These are phyloP conservation scores for Boletellus dicymbophilus DNA, from an alignment of 1,284 basidiomycete species.

Conservation along the genomic window DNA sequence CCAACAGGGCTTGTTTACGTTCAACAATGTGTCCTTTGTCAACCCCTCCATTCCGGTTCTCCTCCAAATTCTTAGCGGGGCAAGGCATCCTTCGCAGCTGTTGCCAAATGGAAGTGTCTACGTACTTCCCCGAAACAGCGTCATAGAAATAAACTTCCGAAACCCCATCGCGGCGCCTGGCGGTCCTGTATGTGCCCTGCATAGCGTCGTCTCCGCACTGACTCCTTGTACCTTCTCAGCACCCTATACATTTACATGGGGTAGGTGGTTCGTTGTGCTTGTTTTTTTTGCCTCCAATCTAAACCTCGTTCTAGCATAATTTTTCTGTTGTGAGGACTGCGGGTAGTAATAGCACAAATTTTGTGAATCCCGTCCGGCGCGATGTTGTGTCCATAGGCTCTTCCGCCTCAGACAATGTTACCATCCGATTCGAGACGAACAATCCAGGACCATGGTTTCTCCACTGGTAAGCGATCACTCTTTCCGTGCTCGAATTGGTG, in stretches of 20 bases:
- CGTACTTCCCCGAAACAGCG: conserved; percentile 30
- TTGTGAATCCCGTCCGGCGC: conserved; percentile 14
- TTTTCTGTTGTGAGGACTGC: conserved; percentile 17
- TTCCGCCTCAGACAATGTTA: conserved; percentile 31
- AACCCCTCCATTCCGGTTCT: conserved; percentile 32
- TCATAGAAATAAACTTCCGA: conserved; percentile 39
- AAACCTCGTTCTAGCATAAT: conserved; percentile 3
- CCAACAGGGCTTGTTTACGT: neutral
- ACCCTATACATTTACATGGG: conserved; percentile 37
- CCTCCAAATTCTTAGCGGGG: conserved; percentile 40
- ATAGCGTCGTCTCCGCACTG: neutral
- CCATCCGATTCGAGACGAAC: conserved; percentile 42
- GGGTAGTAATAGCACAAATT: conserved; percentile 13
- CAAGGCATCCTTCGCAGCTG: conserved; percentile 25
- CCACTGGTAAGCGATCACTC: conserved; percentile 39
- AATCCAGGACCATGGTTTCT: conserved; percentile 47
- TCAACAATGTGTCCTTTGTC: conserved; percentile 20
- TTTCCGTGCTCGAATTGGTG: no score
- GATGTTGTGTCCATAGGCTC: conserved; percentile 15
- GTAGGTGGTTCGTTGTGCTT: conserved; percentile 25
- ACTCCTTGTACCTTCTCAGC: no score
- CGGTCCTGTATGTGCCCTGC: conserved; percentile 37
- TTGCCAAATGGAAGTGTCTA: conserved; percentile 34
- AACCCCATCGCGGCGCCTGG: conserved; percentile 22
- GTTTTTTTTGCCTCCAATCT: neutral